A percentile compares a stretch with the other conserved stretches of the same genome.
These are phyloP conservation scores for Amphichorda felina DNA, from an alignment of 2,329 filamentous ascomycete species.

Conservation along the genomic window DNA sequence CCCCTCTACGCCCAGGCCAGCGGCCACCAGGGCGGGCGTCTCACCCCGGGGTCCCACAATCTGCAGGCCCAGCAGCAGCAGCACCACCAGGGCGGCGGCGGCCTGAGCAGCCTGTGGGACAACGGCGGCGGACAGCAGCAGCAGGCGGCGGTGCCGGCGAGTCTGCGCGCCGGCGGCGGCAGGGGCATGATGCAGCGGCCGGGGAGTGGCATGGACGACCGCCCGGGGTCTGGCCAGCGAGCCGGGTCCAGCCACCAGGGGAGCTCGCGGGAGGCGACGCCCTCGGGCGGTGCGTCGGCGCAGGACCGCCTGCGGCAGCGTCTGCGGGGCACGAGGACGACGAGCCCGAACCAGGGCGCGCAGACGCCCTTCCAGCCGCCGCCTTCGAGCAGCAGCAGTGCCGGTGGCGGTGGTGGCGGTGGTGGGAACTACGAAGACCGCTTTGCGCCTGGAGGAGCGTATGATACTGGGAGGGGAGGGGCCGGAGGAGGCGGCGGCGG, in stretches of 20 bases:
- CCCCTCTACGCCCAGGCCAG: constrained; percentile 39
- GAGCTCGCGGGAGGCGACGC: constrained; percentile 11
- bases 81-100: constrained; percentile 14
- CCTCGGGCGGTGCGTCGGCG: constrained; percentile 41
- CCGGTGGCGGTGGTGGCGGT: too few species aligned
- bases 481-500: constrained; percentile 22
- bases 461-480: constrained; percentile 14
- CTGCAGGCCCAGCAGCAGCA: constrained; percentile 20
- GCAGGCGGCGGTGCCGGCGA: constrained; percentile 23
- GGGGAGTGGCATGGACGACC: constrained; percentile 36
- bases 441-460: constrained; percentile 26
- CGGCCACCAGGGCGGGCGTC: constrained; percentile 25
- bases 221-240: constrained; percentile 41
- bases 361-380: constrained; percentile 36
- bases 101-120: constrained; percentile 48
- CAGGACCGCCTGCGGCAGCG: constrained; percentile 75
- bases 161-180: constrained; percentile 30
- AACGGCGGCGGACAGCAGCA: constrained; percentile 18
- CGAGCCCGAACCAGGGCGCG: constrained; percentile 34
- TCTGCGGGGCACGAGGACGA: constrained; percentile 54
- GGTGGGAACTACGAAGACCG: constrained; percentile 4
- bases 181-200: constrained; percentile 4
- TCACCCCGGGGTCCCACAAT: not conserved
- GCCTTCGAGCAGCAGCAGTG: not conserved
- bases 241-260: constrained; percentile 64